A percentile compares a stretch with the other conserved stretches of the same genome.
Conservation (phyloP, 148 eudicot species). For the Limonium bicolor region DNA sequence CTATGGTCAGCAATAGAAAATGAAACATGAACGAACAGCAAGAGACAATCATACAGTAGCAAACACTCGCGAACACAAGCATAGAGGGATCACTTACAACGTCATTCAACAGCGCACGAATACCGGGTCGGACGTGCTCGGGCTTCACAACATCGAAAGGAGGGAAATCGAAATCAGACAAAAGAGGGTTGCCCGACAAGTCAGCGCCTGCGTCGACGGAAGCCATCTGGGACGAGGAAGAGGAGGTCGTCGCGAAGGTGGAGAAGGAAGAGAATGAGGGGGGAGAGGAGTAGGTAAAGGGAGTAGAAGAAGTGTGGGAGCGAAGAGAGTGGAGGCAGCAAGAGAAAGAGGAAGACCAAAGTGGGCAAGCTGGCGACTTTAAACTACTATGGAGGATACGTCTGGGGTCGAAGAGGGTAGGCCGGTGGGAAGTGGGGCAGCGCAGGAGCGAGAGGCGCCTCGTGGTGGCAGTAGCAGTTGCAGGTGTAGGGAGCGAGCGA, state of each 20-base stretch:
- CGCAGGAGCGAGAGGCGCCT: too few relatives aligned
- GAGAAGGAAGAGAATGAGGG: not conserved
- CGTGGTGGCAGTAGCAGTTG: too few relatives aligned
- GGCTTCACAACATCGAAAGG: slow-evolving; percentile 67
- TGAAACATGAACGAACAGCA: not conserved
- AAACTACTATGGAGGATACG: too few relatives aligned
- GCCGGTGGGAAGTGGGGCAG: too few relatives aligned
- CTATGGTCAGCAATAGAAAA: slow-evolving; percentile 1
- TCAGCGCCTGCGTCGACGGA: slow-evolving; percentile 6
- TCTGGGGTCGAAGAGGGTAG: too few relatives aligned
- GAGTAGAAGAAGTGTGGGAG: slow-evolving; percentile 6
- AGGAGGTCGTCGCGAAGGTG: slow-evolving; percentile 2
- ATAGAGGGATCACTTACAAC: slow-evolving; percentile 18
- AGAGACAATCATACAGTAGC: not conserved
- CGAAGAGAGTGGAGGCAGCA: not conserved
- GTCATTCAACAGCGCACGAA: slow-evolving; percentile 50
- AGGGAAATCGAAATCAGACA: slow-evolving; percentile 62
- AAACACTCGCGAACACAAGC: not conserved
- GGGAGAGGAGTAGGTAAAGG: not conserved
- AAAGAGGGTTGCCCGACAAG: slow-evolving; percentile 33
- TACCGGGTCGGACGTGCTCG: slow-evolving; percentile 76
- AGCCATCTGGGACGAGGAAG: slow-evolving; percentile 9
- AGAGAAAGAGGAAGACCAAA: not conserved
- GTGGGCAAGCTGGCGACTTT: too few relatives aligned
- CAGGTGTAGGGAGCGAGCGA: too few relatives aligned